Percentiles rank a stretch among this genome's conserved stretches.
These are phyloP conservation scores for Rhizopus sp. DNA, from an alignment of 371 early-diverging fungal genomes.

Conservation along the genomic window DNA sequence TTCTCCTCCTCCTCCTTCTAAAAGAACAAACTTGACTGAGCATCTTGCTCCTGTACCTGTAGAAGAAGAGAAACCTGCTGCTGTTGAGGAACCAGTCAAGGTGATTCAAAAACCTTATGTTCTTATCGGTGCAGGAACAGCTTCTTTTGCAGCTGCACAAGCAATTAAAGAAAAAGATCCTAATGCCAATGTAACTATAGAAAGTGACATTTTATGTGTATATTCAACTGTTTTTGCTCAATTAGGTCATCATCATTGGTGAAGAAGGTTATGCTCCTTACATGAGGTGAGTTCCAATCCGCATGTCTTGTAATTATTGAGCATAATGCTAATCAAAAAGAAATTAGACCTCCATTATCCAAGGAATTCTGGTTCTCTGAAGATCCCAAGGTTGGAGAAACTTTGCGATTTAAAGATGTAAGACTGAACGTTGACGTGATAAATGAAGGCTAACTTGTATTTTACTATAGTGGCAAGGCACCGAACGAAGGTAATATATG, in stretches of 20 bases:
- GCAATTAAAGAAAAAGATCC: constrained; percentile 73
- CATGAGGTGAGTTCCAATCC: constrained; percentile 49
- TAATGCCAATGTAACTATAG: constrained; percentile 56
- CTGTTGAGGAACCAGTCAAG: constrained; percentile 20
- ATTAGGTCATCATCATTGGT: constrained; percentile 65
- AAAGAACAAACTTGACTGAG: constrained; percentile 20
- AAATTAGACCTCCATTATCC: constrained; percentile 60
- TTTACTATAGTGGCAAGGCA: constrained; percentile 62
- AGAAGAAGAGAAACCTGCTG: constrained; percentile 9
- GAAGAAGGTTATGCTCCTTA: constrained; percentile 69
- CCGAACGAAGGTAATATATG: constrained; percentile 53
- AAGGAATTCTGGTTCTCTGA: constrained; percentile 80
- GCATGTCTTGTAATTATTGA: neutral
- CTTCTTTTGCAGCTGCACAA: constrained; percentile 69
- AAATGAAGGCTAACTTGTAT: neutral
- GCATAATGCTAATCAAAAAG: neutral
- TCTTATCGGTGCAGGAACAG: constrained; percentile 68
- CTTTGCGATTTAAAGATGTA: constrained; percentile 66
- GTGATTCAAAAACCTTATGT: constrained; percentile 52
- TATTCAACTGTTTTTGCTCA: neutral
- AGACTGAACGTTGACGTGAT: constrained; percentile 10
- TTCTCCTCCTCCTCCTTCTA: constrained; percentile 56
- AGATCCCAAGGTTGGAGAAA: constrained; percentile 46
- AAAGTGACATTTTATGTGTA: neutral
- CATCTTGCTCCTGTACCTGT: constrained; percentile 5